A percentile compares a stretch with the other conserved stretches of the same genome.
Evolutionary conservation across 129 eudicot species (phyloP).

Genomic region (Ambrosia trifida): DNA sequence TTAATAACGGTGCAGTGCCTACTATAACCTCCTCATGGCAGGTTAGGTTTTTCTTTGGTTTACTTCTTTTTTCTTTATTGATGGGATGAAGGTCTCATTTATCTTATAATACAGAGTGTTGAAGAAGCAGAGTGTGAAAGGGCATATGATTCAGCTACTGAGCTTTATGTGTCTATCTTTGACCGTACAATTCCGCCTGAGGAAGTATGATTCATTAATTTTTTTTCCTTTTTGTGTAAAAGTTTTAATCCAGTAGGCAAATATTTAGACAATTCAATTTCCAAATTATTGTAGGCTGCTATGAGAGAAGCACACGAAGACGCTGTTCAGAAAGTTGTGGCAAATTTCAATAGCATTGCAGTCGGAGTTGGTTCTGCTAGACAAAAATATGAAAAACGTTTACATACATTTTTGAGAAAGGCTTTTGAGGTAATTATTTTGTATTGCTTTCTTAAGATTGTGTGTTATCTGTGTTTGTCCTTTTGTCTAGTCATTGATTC

Average conservation of each 20-base stretch:
- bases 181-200: conserved; percentile 91
- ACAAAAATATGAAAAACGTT: conserved; percentile 82
- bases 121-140: conserved; percentile 98
- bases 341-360: conserved; percentile 65
- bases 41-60: conserved; percentile 46
- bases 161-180: conserved; percentile 75
- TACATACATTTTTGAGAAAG: conserved; percentile 65
- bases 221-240: background rate
- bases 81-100: conserved; percentile 7
- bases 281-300: conserved; percentile 54
- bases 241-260: background rate
- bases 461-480: background rate
- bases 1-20: conserved; percentile 98
- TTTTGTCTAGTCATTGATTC: conserved; percentile 1
- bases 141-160: conserved; percentile 86
- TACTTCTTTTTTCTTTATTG: background rate
- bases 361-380: conserved; percentile 82
- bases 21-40: conserved; percentile 99
- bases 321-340: conserved; percentile 72
- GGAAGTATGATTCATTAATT: conserved; percentile 60
- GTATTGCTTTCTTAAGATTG: conserved; percentile 12
- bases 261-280: conserved; percentile 14
- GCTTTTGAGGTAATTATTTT: conserved; percentile 74
- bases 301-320: conserved; percentile 96
- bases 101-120: conserved; percentile 60